phyloP scores from a whole-genome alignment of 1,284 basidiomycete genomes.

The Malassezia obtusa region DNA sequence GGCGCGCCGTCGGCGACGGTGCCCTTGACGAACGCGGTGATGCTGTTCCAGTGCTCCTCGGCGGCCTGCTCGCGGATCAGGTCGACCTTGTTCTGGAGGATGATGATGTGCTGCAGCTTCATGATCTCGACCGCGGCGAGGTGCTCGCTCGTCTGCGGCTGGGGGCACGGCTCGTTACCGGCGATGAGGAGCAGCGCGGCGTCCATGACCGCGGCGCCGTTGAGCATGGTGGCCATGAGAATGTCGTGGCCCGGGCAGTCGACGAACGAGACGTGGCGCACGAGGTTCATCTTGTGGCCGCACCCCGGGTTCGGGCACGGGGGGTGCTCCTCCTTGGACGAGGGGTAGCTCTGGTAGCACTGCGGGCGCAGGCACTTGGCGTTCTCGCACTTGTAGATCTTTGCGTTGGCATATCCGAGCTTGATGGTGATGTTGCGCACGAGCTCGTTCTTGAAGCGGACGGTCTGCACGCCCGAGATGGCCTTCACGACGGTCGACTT shows the following conservation, averaged over 20 bases:
- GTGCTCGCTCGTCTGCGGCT: constrained; percentile 97
- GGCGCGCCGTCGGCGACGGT: constrained; percentile 94
- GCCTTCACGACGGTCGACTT: constrained; percentile 99
- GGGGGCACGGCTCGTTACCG: constrained; percentile 95
- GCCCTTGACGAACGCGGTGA: constrained; percentile 50
- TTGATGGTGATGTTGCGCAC: constrained; percentile 94
- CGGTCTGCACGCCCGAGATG: constrained; percentile 97
- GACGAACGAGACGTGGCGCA: constrained; percentile 76
- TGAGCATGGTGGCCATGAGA: constrained; percentile 99
- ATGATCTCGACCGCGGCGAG: constrained; percentile 97
- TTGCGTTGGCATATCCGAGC: constrained; percentile 93
- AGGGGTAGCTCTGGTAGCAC: constrained; percentile 85
- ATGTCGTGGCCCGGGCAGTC: constrained; percentile 57
- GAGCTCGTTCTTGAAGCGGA: constrained; percentile 91
- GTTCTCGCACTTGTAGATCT: constrained; percentile 98
- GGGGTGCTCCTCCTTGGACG: constrained; percentile 84
- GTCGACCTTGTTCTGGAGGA: constrained; percentile 60
- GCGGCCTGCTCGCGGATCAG: constrained; percentile 45
- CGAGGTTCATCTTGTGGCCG: constrained; percentile 74
- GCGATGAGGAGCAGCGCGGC: constrained; percentile 89
- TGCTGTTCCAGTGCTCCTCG: constrained; percentile 46
- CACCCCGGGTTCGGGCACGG: constrained; percentile 88
- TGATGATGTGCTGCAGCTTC: constrained; percentile 96
- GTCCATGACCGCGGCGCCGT: constrained; percentile 98
- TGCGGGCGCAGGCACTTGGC: constrained; percentile 82